Base-by-base conservation (phyloP, 1,284 basidiomycete species). In the Butyriboletus appendiculatus region DNA sequence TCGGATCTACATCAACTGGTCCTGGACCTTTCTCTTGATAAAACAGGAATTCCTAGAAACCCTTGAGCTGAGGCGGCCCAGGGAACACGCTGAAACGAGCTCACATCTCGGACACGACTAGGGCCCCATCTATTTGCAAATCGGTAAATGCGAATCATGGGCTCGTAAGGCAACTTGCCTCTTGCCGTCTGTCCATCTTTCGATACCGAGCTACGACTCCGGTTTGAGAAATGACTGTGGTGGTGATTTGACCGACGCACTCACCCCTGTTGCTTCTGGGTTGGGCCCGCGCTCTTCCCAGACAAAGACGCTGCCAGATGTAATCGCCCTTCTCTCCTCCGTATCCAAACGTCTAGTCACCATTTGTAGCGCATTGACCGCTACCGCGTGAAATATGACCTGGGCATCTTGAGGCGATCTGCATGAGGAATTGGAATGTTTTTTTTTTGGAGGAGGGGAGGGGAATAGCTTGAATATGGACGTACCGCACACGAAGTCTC, bases 241-340 rank as follows among this genome's bases (percentile, higher is more conserved):
- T 20, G 16, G 28, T 37, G 15, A 16, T 28, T 41, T 34, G 43
- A 40, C 30, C 1, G 12, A 45, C n/a, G 32, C 42, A 72, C 81
- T 66, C 66, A 90, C 88, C 69, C 88, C 77, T 66, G 80, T 78
- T 42, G 77, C 73, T 58, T 90, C 90, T 46, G 85, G 76, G 63
- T 82, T 86, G 16, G 86, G 81, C 33, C 85, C 86, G 56, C 86
- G 80, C 67, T 91, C 89, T 68, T 92, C 89, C 89, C 89, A 92
- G 52, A 92, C 86, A 61, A 85, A 92, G 47, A 90, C 84, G 58
- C 83, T 84, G n/a, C 89, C 89, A 3, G 88, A 78, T 22, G 73
- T 59, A 49, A 88, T 85, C 38, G 75, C 70, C n/a, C 82, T 76
- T 42, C 84, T 76, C 65, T 85, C 82, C 52, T 90, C 89, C 26